Conservation (phyloP, 192 early-diverging fungal species). For the Jimgerdemannia flammicorona region DNA sequence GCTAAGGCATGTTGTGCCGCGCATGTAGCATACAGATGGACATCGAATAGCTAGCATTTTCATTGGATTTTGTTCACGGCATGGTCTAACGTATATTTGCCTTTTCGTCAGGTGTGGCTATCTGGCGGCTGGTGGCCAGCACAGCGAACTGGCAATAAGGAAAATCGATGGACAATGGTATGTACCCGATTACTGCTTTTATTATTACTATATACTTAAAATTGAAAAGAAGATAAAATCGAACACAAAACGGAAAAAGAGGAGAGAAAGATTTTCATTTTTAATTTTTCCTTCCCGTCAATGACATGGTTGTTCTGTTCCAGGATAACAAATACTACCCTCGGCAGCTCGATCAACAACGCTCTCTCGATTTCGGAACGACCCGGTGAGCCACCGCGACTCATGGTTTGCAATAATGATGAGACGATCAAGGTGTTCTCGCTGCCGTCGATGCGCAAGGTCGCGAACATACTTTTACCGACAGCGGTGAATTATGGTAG, state of each 20-base stretch:
- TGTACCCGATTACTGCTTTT: not conserved
- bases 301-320: not conserved
- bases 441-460: conserved; percentile 70
- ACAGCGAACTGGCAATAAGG: conserved; percentile 76
- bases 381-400: conserved; percentile 49
- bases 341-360: conserved; percentile 85
- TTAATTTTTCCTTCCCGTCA: too few species aligned
- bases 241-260: too few species aligned
- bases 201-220: conserved; percentile 1
- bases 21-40: not conserved
- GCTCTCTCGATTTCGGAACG: conserved; percentile 66
- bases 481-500: conserved; percentile 85
- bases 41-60: too few species aligned
- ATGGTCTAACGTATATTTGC: not conserved
- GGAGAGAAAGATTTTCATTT: too few species aligned
- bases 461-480: conserved; percentile 76
- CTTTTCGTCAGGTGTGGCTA: conserved; percentile 61
- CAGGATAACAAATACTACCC: conserved; percentile 43
- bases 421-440: conserved; percentile 87
- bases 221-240: too few species aligned
- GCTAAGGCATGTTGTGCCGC: not conserved
- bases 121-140: conserved; percentile 89
- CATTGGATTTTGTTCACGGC: too few species aligned
- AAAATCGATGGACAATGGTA: conserved; percentile 30
- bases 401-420: conserved; percentile 94